Evolutionary conservation across 1,284 basidiomycete species (phyloP).

Genomic region (Moesziomyces globuligerus): DNA sequence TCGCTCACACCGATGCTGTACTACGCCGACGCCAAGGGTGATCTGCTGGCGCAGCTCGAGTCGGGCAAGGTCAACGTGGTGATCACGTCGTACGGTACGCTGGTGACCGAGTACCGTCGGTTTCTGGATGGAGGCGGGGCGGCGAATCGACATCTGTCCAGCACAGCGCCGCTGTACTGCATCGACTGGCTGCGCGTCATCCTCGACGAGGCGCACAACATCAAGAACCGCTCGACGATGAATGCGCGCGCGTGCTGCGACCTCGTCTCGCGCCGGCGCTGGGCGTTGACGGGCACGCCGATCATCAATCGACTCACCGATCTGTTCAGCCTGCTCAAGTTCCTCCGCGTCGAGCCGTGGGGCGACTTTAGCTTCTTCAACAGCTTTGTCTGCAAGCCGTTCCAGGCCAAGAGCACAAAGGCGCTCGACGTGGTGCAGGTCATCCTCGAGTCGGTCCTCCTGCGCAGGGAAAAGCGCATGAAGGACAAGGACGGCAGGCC

Average conservation of each 20-base stretch:
- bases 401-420: conserved; percentile 59
- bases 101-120: conserved; percentile 59
- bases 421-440: conserved; percentile 65
- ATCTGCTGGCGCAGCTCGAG: conserved; percentile 76
- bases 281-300: conserved; percentile 94
- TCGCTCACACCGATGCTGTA: conserved; percentile 73
- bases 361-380: conserved; percentile 66
- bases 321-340: conserved; percentile 74
- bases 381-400: conserved; percentile 64
- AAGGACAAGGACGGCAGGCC: conserved; percentile 84
- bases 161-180: conserved; percentile 51
- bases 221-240: conserved; percentile 89
- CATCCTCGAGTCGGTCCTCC: conserved; percentile 71
- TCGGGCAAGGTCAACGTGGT: conserved; percentile 74
- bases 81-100: conserved; percentile 84
- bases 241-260: conserved; percentile 90
- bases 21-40: conserved; percentile 81
- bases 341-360: conserved; percentile 90
- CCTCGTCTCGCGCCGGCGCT: conserved; percentile 80
- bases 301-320: conserved; percentile 94
- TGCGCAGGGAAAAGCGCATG: conserved; percentile 90
- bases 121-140: conserved; percentile 46
- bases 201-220: conserved; percentile 89
- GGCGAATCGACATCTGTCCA: conserved; percentile 26
- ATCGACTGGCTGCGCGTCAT: conserved; percentile 65